phyloP scores from a whole-genome alignment of 768 basidiomycete species.

The Suillus subluteus region DNA sequence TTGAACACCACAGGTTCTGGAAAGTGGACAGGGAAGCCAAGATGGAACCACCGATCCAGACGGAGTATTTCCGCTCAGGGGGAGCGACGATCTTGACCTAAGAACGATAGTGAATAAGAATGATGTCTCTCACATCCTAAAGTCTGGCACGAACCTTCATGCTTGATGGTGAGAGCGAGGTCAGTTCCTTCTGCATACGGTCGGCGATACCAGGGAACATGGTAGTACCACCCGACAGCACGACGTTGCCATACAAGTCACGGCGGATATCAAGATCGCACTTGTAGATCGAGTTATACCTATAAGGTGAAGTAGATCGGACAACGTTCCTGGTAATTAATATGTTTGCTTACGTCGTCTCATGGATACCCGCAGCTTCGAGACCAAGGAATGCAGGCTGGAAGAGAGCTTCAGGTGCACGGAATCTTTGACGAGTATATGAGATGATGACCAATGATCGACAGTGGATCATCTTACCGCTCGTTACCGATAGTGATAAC shows the following conservation, averaged over 20 bases:
- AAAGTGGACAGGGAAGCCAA: constrained; percentile 90
- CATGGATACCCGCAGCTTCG: constrained; percentile 85
- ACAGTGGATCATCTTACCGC: constrained; percentile 38
- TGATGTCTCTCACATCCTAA: not conserved
- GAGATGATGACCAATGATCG: constrained; percentile 2
- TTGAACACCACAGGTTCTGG: constrained; percentile 96
- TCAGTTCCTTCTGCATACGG: constrained; percentile 95
- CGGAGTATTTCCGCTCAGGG: constrained; percentile 93
- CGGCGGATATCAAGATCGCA: constrained; percentile 71
- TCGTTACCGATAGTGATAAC: constrained; percentile 87
- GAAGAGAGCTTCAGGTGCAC: constrained; percentile 60
- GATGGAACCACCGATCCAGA: constrained; percentile 92
- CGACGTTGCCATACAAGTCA: constrained; percentile 39
- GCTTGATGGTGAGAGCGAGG: constrained; percentile 74
- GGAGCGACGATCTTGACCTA: constrained; percentile 92
- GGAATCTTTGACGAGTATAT: constrained; percentile 43
- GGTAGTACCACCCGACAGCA: constrained; percentile 80
- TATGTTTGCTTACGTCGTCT: constrained; percentile 51
- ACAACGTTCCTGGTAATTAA: not conserved
- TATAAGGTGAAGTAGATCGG: constrained; percentile 21
- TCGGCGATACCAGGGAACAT: constrained; percentile 98
- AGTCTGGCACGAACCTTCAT: constrained; percentile 64
- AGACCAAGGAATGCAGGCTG: constrained; percentile 63
- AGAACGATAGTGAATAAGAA: constrained; percentile 9
- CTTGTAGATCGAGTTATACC: constrained; percentile 62